Conservation (phyloP, 768 basidiomycete species). For the Suillus americanus region DNA sequence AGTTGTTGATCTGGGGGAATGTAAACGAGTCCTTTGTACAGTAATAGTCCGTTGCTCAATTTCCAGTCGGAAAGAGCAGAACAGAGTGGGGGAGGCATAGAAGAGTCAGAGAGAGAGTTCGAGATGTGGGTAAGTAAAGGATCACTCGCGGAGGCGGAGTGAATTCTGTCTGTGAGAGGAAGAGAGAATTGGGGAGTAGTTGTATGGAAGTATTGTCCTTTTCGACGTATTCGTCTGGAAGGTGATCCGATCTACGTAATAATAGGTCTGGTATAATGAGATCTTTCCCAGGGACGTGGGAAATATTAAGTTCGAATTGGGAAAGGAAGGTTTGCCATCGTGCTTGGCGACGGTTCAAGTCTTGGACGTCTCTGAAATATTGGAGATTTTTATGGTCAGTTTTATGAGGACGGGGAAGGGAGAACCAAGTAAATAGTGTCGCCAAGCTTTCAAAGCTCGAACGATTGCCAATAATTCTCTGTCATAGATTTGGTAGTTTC, state of each 20-base stretch:
- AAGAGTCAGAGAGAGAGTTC: not conserved
- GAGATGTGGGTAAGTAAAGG: too few species aligned
- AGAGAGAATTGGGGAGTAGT: too few species aligned
- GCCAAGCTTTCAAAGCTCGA: slow-evolving; percentile 6
- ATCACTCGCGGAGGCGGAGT: too few species aligned
- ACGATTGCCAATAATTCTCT: slow-evolving; percentile 3
- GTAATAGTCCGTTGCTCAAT: not conserved
- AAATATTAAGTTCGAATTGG: not conserved
- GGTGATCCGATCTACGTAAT: not conserved
- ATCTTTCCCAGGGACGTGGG: slow-evolving; percentile 11
- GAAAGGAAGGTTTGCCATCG: slow-evolving; percentile 5
- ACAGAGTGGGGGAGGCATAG: not conserved
- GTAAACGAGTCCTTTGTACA: not conserved
- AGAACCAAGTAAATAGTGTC: slow-evolving; percentile 34
- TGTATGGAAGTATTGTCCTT: too few species aligned
- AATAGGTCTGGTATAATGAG: not conserved
- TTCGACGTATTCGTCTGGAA: not conserved
- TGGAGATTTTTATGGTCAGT: slow-evolving; percentile 29
- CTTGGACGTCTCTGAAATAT: slow-evolving; percentile 6
- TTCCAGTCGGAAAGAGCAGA: not conserved
- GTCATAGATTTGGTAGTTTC: slow-evolving; percentile 51
- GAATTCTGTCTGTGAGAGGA: too few species aligned
- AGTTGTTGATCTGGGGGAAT: too few species aligned
- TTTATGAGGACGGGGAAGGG: slow-evolving; percentile 29
- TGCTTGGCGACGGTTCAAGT: slow-evolving; percentile 37